Evolutionary conservation across 1,284 basidiomycete genomes (phyloP).

Genomic region (Uromyces viciae-fabae): DNA sequence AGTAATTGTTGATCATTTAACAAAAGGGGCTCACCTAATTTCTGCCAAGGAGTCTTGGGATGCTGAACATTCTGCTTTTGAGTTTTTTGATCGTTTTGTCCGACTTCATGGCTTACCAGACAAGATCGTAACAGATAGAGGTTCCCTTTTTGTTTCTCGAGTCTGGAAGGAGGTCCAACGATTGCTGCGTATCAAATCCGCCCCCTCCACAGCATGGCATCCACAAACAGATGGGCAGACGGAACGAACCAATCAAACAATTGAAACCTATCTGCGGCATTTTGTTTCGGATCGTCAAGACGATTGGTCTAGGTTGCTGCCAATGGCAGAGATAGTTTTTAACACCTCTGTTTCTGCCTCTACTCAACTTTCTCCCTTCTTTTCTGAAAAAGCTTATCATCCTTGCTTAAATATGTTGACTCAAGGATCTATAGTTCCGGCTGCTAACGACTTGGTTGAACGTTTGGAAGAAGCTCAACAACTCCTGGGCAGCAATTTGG

Average conservation of each 20-base stretch:
- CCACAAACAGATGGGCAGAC: conserved; percentile 25
- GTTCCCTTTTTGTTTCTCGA: conserved; percentile 2
- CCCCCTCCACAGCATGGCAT: conserved; percentile 19
- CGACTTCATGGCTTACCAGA: conserved; percentile 8
- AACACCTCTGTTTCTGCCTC: conserved; percentile 52
- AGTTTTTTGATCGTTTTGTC: not conserved
- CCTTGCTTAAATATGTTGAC: not conserved
- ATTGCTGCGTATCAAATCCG: not conserved
- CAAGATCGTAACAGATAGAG: conserved; percentile 16
- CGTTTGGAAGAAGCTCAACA: not conserved
- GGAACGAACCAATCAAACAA: not conserved
- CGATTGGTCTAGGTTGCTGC: conserved; percentile 50
- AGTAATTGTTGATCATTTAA: conserved; percentile 9
- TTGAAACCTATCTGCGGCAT: conserved; percentile 44
- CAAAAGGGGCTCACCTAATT: not conserved
- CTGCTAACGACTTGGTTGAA: not conserved
- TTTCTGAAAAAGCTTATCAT: conserved; percentile 48
- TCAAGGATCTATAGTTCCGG: not conserved
- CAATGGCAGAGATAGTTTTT: conserved; percentile 53
- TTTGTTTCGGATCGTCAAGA: conserved; percentile 46
- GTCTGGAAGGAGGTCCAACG: conserved; percentile 1
- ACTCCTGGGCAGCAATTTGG: not conserved
- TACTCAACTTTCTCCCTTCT: conserved; percentile 57
- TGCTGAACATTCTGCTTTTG: not conserved
- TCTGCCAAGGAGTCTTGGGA: not conserved